These are phyloP conservation scores for Lachancea meyersii DNA, from an alignment of 805 yeast species.

Conservation along the genomic window DNA sequence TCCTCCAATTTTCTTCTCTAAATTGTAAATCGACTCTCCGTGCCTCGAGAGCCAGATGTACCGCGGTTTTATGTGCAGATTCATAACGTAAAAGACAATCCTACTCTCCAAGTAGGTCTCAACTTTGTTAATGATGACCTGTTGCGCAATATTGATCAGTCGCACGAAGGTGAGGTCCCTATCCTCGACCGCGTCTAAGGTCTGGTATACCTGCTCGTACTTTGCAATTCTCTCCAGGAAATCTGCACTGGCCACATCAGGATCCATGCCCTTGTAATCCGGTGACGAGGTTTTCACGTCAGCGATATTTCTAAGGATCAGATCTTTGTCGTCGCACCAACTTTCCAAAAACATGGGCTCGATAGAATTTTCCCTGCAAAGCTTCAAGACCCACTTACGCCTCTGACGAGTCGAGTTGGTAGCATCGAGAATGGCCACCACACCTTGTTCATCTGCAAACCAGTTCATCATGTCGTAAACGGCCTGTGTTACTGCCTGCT, in stretches of 20 bases:
- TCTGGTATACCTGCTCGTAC: slow-evolving; percentile 71
- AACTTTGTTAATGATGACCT: slow-evolving; percentile 80
- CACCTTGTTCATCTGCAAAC: slow-evolving; percentile 75
- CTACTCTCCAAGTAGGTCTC: slow-evolving; percentile 86
- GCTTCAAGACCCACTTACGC: slow-evolving; percentile 54
- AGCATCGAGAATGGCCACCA: slow-evolving; percentile 91
- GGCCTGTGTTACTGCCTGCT: slow-evolving; percentile 66
- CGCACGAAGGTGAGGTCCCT: slow-evolving; percentile 75
- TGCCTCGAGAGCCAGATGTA: slow-evolving; percentile 92
- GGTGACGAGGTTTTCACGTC: slow-evolving; percentile 88
- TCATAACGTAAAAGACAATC: slow-evolving; percentile 93
- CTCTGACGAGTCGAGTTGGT: slow-evolving; percentile 77
- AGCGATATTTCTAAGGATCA: slow-evolving; percentile 69
- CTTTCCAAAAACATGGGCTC: slow-evolving; percentile 92
- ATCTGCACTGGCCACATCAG: slow-evolving; percentile 67
- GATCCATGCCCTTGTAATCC: slow-evolving; percentile 63
- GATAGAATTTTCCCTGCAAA: slow-evolving; percentile 58
- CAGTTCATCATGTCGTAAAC: slow-evolving; percentile 76
- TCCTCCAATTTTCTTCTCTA: slow-evolving; percentile 94
- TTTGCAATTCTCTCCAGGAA: slow-evolving; percentile 65
- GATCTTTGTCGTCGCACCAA: slow-evolving; percentile 77
- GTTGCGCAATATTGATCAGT: slow-evolving; percentile 79
- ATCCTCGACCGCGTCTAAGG: slow-evolving; percentile 56
- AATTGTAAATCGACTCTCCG: slow-evolving; percentile 88
- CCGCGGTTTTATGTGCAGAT: slow-evolving; percentile 86